These are phyloP conservation scores for Clonostachys byssicola DNA, from an alignment of 2,329 filamentous ascomycete species.

Conservation along the genomic window DNA sequence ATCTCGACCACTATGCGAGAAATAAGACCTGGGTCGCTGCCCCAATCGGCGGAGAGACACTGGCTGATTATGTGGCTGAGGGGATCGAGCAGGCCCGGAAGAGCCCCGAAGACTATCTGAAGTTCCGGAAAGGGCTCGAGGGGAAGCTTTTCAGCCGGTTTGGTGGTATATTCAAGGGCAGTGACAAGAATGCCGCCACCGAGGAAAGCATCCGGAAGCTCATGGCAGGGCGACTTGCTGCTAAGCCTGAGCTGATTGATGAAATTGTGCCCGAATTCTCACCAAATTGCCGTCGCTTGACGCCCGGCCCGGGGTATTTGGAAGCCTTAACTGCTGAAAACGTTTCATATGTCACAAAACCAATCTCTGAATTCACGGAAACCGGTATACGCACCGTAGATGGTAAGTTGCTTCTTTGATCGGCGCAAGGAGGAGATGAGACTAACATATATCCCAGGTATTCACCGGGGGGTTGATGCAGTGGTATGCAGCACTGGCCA, in stretches of 20 bases:
- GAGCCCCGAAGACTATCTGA: too few species aligned
- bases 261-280: background rate
- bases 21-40: conserved; percentile 32
- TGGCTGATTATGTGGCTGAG: too few species aligned
- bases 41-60: too few species aligned
- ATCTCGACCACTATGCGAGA: conserved; percentile 34
- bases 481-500: background rate
- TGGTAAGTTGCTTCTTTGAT: background rate
- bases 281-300: background rate
- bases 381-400: background rate
- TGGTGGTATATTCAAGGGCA: too few species aligned
- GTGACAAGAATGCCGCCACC: too few species aligned
- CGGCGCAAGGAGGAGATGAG: conserved; percentile 12
- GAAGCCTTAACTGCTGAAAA: background rate
- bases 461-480: conserved; percentile 47
- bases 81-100: too few species aligned
- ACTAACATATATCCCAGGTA: conserved; percentile 52
- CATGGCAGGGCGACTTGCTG: too few species aligned
- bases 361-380: background rate
- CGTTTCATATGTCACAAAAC: background rate
- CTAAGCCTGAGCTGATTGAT: background rate
- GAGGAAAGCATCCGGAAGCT: too few species aligned
- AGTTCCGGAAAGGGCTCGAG: too few species aligned
- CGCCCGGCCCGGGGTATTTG: background rate
- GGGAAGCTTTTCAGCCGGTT: too few species aligned